phyloP scores from a whole-genome alignment of 1,139 yeast genomes.

The Eremothecium coryli region DNA sequence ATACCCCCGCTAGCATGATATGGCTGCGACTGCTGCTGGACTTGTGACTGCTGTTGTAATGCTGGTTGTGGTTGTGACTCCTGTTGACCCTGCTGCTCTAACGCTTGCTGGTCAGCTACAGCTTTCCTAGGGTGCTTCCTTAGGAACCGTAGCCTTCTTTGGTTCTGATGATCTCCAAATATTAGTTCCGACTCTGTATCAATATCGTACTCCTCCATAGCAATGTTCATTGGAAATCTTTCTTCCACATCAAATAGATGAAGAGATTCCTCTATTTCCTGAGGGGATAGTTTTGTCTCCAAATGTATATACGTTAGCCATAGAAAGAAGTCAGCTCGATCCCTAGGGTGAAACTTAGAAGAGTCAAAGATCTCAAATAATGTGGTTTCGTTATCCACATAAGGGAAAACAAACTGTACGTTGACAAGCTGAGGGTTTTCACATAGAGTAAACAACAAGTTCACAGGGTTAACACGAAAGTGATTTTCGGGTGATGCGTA shows the following conservation, averaged over 20 bases:
- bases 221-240: conserved; percentile 41
- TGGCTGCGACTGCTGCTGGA: not conserved
- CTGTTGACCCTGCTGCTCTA: not conserved
- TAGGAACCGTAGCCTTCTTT: conserved; percentile 46
- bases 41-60: not conserved
- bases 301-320: conserved; percentile 78
- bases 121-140: conserved; percentile 5
- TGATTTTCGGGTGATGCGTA: conserved; percentile 27
- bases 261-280: conserved; percentile 36
- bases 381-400: conserved; percentile 20
- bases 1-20: too few species aligned
- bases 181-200: conserved; percentile 65
- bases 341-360: conserved; percentile 41
- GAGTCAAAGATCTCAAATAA: conserved; percentile 63
- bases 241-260: conserved; percentile 58
- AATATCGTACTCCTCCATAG: conserved; percentile 45
- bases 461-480: conserved; percentile 57
- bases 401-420: conserved; percentile 31
- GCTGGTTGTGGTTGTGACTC: conserved; percentile 1
- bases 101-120: conserved; percentile 1
- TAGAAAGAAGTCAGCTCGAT: conserved; percentile 62
- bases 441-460: conserved; percentile 65
- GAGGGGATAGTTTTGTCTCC: conserved; percentile 56
- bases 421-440: conserved; percentile 49
- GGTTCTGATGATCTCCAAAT: conserved; percentile 63